Base-by-base conservation (phyloP, 495 filamentous ascomycete species). In the Stereocaulon alpinum region DNA sequence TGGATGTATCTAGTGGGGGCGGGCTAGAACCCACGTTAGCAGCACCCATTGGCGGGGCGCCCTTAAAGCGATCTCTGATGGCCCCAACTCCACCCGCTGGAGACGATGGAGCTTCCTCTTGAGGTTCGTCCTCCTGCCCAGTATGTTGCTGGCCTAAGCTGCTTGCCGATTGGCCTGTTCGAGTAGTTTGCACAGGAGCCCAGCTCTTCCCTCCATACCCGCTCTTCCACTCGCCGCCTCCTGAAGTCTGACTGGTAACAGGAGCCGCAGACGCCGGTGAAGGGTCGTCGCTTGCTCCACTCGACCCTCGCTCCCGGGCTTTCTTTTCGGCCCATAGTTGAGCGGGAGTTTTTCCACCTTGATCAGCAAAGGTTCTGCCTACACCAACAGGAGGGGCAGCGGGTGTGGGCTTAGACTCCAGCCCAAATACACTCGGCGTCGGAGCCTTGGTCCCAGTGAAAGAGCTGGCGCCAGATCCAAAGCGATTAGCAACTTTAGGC, bases 301-400 rank as follows among this genome's bases (percentile, higher is more conserved):
- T 74, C 37, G 69, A 62, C 29, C 84, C 86, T 20, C 85, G 78
- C 67, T 95, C 86, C 55, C 82, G 81, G 27, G 87, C 89, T 74
- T 96, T 98, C 71, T 87, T 94, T 73, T 99, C 93, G 0, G 91
- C 91, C 93, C 93, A 99, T 18, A 95, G 70, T 68, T 99, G 93
- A 24, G 94, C 91, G 18, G 93, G 93, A 6, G 93, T 96, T 74
- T 97, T 99, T 49, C 91, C 92, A 59, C 87, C 92, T 72, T 94
- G 77, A 59, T 96, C 89, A 3, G 93, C 92, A 77, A 95, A 98
- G 24, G 89, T 95, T 64, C 87, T 81, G 71, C 90, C 94, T 41
- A 91, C 91, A 27, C 91, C 91, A 48, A 94, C 76, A 37, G 83
- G 83, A 20, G 81, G 69, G 14, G 76, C 69, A 15, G 74, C 63